phyloP scores from a whole-genome alignment of 108 stramenopile species.

The Cyclotella distinguenda region DNA sequence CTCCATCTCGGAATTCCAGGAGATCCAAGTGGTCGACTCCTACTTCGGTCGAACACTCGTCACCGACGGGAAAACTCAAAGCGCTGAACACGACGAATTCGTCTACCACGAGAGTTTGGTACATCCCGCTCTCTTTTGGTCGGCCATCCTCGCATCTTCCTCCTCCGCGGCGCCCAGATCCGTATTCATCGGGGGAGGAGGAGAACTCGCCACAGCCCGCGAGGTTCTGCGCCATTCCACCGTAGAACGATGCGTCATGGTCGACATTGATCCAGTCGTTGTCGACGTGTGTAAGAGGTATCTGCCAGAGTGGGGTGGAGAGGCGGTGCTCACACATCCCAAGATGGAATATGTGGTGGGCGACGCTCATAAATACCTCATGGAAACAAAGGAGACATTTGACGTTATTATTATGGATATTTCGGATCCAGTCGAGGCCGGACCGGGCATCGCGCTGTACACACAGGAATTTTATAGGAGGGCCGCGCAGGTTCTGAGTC shows the following conservation, averaged over 20 bases:
- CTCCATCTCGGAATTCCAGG: slow-evolving; percentile 45
- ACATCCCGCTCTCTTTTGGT: slow-evolving; percentile 73
- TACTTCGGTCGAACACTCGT: slow-evolving; percentile 70
- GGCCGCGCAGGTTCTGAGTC: slow-evolving; percentile 45
- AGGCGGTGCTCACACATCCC: slow-evolving; percentile 57
- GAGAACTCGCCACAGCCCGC: slow-evolving; percentile 86
- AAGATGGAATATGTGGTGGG: slow-evolving; percentile 72
- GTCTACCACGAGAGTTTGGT: slow-evolving; percentile 88
- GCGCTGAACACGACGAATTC: slow-evolving; percentile 80
- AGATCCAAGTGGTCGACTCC: slow-evolving; percentile 43
- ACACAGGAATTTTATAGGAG: slow-evolving; percentile 89
- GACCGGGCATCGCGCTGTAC: slow-evolving; percentile 91
- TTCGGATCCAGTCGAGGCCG: slow-evolving; percentile 88
- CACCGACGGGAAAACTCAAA: slow-evolving; percentile 92
- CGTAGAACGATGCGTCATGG: slow-evolving; percentile 88
- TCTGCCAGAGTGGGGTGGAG: slow-evolving; percentile 86
- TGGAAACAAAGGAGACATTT: slow-evolving; percentile 56
- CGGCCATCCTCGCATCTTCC: slow-evolving; percentile 28
- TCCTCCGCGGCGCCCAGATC: slow-evolving; percentile 48
- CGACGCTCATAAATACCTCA: slow-evolving; percentile 66
- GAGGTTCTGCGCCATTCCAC: slow-evolving; percentile 76
- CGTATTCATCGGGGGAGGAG: slow-evolving; percentile 89
- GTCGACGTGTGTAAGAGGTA: slow-evolving; percentile 70
- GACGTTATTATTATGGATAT: slow-evolving; percentile 90
- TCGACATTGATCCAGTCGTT: slow-evolving; percentile 81